Percentiles rank a stretch among this genome's conserved stretches.
These are phyloP conservation scores for Avena eriantha DNA, from an alignment of 176 grass and related monocot genomes.

Conservation along the genomic window DNA sequence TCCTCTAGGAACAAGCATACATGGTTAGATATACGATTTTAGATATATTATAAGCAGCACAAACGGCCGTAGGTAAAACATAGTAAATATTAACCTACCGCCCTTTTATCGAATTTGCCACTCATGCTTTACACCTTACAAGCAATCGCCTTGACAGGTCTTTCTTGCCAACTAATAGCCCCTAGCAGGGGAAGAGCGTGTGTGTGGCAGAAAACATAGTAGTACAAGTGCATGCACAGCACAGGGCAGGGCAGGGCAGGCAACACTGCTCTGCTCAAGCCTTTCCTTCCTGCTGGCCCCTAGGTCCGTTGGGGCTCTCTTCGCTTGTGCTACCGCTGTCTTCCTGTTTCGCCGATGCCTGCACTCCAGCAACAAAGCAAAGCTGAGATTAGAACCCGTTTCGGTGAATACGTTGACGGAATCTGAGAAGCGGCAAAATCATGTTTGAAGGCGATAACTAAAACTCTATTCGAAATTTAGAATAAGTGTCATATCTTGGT, in stretches of 20 bases:
- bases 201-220: slow-evolving; percentile 2
- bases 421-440: background rate
- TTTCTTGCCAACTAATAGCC: background rate
- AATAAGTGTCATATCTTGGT: background rate
- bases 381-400: background rate
- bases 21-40: background rate
- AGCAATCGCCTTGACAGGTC: background rate
- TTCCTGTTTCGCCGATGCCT: slow-evolving; percentile 33
- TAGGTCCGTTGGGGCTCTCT: background rate
- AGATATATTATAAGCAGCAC: background rate
- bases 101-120: slow-evolving; percentile 2
- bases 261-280: slow-evolving; percentile 31
- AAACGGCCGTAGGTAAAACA: background rate
- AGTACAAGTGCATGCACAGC: slow-evolving; percentile 9
- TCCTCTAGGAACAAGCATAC: slow-evolving; percentile 22
- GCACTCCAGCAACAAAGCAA: slow-evolving; percentile 38
- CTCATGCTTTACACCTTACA: background rate
- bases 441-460: background rate
- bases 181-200: background rate
- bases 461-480: background rate
- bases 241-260: background rate
- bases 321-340: slow-evolving; percentile 18
- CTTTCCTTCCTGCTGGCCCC: background rate
- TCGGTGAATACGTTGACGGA: background rate
- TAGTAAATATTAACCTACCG: background rate